These are phyloP conservation scores for Quercus robur DNA, from an alignment of 306 rosid species.

Conservation along the genomic window DNA sequence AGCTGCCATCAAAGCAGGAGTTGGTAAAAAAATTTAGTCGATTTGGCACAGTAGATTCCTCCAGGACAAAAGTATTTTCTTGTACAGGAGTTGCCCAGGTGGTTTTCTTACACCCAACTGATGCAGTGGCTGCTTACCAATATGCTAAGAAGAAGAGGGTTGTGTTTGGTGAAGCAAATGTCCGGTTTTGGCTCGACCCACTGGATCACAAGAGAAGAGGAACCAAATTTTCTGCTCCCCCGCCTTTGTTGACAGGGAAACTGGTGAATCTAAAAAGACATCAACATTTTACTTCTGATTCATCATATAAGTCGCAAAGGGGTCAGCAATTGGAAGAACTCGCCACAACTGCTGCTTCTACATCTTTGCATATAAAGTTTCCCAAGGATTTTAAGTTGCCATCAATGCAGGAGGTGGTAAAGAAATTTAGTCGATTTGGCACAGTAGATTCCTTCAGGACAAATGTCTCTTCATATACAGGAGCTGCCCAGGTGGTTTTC, in stretches of 20 bases:
- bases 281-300: constrained; percentile 14
- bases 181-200: constrained; percentile 36
- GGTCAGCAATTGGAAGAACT: constrained; percentile 1
- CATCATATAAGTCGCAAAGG: constrained; percentile 18
- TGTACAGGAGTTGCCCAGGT: constrained; percentile 28
- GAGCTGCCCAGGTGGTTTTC: constrained; percentile 36
- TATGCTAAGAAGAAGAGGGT: constrained; percentile 31
- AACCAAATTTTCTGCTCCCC: background rate
- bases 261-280: constrained; percentile 30
- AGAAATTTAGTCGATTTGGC: constrained; percentile 40
- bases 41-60: constrained; percentile 39
- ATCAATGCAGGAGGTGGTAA: constrained; percentile 24
- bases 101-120: constrained; percentile 21
- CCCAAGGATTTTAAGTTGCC: constrained; percentile 37
- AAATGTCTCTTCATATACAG: constrained; percentile 2
- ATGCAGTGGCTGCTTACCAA: constrained; percentile 33
- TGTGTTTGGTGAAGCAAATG: constrained; percentile 21
- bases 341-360: constrained; percentile 10
- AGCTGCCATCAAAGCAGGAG: constrained; percentile 32
- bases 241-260: constrained; percentile 15
- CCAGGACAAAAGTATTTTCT: constrained; percentile 17
- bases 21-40: constrained; percentile 34
- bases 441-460: constrained; percentile 30
- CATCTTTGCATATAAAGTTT: constrained; percentile 32
- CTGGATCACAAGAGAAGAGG: constrained; percentile 22